phyloP scores from a whole-genome alignment of 176 grass and related monocot species.

The Rhipidocladum racemiflorum region DNA sequence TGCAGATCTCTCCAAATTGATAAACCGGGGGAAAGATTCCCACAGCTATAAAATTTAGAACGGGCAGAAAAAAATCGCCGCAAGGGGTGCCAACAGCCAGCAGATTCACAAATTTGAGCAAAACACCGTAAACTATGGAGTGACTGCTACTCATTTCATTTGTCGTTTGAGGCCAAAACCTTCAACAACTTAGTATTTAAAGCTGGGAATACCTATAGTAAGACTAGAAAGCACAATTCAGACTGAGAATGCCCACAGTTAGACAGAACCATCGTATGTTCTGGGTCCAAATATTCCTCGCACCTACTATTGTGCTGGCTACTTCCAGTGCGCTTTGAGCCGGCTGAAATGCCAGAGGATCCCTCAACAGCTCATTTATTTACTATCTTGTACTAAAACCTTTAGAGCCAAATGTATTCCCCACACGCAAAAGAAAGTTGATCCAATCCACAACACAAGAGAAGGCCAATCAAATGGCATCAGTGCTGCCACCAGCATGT shows the following conservation, averaged over 20 bases:
- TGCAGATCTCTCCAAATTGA: neutral
- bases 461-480: neutral
- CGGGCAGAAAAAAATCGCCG: neutral
- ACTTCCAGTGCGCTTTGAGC: neutral
- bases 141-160: neutral
- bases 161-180: neutral
- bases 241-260: neutral
- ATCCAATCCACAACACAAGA: neutral
- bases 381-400: neutral
- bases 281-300: neutral
- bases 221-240: neutral
- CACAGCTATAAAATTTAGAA: neutral
- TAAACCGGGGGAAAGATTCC: neutral
- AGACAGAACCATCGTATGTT: neutral
- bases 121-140: neutral
- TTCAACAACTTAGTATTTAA: neutral
- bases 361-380: neutral
- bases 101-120: neutral
- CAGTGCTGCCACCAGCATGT: neutral
- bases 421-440: neutral
- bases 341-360: neutral
- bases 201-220: neutral
- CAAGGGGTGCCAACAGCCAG: neutral
- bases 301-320: neutral
- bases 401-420: slow-evolving; percentile 11